Base-by-base conservation (phyloP, 2,329 filamentous ascomycete genomes). In the Epichloe gansuensis region DNA sequence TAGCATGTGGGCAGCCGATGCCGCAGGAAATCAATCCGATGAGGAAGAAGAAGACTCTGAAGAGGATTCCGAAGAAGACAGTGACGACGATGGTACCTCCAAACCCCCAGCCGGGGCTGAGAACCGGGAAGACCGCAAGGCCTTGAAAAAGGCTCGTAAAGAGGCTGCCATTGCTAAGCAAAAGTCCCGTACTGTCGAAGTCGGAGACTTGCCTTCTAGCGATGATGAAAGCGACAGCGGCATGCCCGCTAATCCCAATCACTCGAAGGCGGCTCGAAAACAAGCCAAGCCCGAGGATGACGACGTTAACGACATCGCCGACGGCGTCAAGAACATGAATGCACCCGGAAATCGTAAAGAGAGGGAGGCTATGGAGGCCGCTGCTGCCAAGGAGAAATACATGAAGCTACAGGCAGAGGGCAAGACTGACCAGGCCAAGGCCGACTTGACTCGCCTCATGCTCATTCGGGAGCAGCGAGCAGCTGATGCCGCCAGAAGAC, bases 371-470 rank as follows among this genome's bases (percentile, higher is more conserved):
- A 64, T 93, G 36, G 86, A 95, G 71, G 90, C 90, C 1, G 84
- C 85, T 56, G 86, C 91, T 66, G 89, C 88, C 34, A 90, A 89
- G 68, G 90, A 95, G 74, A 79, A 83, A 59, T 96, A 95, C 65
- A 80, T 89, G 74, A 95, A 94, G 71, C 69, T 96, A 61, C 91
- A 96, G 63, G 87, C 89, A 53, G 86, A 89, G 64, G 91, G 91
- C 63, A 97, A 97, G 81, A 97, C 93, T 44, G 93, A 98, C 55
- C 87, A 96, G 75, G 90, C 91, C 47, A 85, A 88, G 66, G 84
- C 87, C 5, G 93, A 98, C 69, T 65, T 97, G 59, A 91, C 89
- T 54, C 80, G 93, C 52, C 71, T 98, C 63, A 82, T 75, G 67
- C 66, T 91, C 54, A 89, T 98, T 59, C 81, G 84, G 47, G 88